These are phyloP conservation scores for Nemania diffusa DNA, from an alignment of 2,329 filamentous ascomycete species.

Conservation along the genomic window DNA sequence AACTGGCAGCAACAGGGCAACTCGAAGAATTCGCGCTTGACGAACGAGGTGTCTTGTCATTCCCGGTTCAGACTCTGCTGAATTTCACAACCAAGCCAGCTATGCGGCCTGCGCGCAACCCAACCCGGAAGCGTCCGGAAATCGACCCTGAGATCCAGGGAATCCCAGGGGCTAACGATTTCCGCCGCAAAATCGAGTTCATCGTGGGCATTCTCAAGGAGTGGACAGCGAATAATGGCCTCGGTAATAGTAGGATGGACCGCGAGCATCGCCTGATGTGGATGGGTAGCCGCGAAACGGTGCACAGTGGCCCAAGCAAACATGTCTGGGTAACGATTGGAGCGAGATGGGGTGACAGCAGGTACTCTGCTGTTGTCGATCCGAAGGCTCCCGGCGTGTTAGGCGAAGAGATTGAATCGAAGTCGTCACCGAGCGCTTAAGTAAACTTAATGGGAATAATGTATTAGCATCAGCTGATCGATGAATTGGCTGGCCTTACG, in stretches of 20 bases:
- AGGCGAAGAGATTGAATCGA: constrained; percentile 63
- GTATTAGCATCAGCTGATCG: background rate
- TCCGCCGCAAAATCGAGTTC: constrained; percentile 79
- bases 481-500: background rate
- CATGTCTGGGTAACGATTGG: constrained; percentile 76
- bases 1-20: constrained; percentile 72
- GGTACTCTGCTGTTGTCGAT: constrained; percentile 66
- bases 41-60: constrained; percentile 76
- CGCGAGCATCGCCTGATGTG: constrained; percentile 66
- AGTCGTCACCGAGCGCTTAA: constrained; percentile 42
- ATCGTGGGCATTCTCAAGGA: constrained; percentile 74
- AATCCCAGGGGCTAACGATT: constrained; percentile 76
- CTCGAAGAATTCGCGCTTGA: constrained; percentile 76
- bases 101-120: constrained; percentile 55
- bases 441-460: background rate
- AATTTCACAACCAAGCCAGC: constrained; percentile 68
- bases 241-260: constrained; percentile 73
- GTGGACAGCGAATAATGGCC: constrained; percentile 75
- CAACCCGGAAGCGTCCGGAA: constrained; percentile 64
- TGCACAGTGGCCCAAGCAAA: constrained; percentile 65
- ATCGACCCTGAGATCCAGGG: constrained; percentile 69
- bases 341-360: constrained; percentile 68
- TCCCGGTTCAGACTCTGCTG: constrained; percentile 77
- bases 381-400: constrained; percentile 64
- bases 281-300: constrained; percentile 67